Evolutionary conservation across 257 asterid species (phyloP), one percentile per base, ranked within the genome.

Genomic region (Misopates orontium): DNA sequence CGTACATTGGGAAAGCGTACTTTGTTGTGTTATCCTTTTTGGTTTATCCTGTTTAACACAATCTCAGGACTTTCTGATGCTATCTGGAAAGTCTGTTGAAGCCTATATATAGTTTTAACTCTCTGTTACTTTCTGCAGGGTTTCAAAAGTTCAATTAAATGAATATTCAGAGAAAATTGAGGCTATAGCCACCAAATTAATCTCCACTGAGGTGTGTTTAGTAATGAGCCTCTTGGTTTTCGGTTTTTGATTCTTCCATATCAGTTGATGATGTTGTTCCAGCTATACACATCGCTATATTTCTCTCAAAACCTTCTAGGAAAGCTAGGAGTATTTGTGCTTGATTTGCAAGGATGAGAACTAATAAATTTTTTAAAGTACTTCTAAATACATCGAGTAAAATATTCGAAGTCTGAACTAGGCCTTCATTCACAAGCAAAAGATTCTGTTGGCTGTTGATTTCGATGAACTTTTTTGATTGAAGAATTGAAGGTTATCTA

Each of bases 111-210:
- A 15, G 56, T 59, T 20, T n/a, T 13, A 44, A 52, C 60, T 47
- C 60, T 67, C 42, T 28, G 36, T 41, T n/a, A 44, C 61, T 57
- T 61, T 61, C 6, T 51, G 15, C 82, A 92, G 96, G 84, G 72
- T 89, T 70, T 92, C 97, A 64, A 90, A 87, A 81, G 89, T 84
- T 54, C 82, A 64, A 44, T 48, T 88, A 62, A 87, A 76, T 77
- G 97, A 86, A 62, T 86, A 83, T 77, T 80, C 95, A 4, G 85
- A 84, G 80, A 81, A 82, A 71, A 83, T 93, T 66, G 97, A 93
- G 85, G 88, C 79, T 21, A 56, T 90, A 79, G 95, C 93, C 48
- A 82, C 90, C 72, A 93, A 78, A 69, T 67, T 88, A 68, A 92
- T 73, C 45, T 78, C 63, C 60, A 62, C 75, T 32, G 80, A 79